These are phyloP conservation scores for Proliferodiscus dingleyae DNA, from an alignment of 2,329 filamentous ascomycete genomes.

Conservation along the genomic window DNA sequence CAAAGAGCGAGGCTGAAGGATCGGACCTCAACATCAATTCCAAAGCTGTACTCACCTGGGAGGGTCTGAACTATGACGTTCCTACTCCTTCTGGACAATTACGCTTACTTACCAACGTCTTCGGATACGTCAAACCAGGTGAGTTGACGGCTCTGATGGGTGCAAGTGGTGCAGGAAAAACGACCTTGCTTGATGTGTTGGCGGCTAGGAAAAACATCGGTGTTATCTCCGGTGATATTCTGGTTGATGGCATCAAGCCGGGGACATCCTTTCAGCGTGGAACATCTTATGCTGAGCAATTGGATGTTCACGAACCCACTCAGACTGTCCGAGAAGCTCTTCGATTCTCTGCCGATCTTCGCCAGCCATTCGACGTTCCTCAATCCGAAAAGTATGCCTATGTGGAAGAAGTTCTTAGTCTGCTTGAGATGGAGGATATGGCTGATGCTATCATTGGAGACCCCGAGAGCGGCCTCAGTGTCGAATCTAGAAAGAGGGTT, in stretches of 20 bases:
- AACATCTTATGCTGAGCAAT: conserved; percentile 61
- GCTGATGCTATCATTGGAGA: conserved; percentile 62
- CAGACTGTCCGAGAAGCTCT: conserved; percentile 61
- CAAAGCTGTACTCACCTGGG: conserved; percentile 75
- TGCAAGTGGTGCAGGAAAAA: conserved; percentile 60
- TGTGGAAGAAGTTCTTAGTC: conserved; percentile 60
- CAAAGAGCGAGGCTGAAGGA: conserved; percentile 39
- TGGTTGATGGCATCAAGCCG: conserved; percentile 54
- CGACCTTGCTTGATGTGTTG: conserved; percentile 60
- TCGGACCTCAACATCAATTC: conserved; percentile 52
- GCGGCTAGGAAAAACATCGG: conserved; percentile 61
- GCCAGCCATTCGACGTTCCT: conserved; percentile 54
- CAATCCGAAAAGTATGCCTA: conserved; percentile 59
- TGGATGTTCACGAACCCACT: conserved; percentile 59
- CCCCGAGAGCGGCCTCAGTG: conserved; percentile 54
- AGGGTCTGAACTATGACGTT: conserved; percentile 74
- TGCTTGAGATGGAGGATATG: conserved; percentile 61
- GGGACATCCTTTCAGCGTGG: conserved; percentile 59
- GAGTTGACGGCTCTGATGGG: conserved; percentile 60
- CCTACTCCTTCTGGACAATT: conserved; percentile 43
- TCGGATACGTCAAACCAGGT: conserved; percentile 58
- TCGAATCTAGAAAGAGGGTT: conserved; percentile 64
- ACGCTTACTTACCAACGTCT: conserved; percentile 53
- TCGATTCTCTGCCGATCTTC: conserved; percentile 59
- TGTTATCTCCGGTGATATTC: conserved; percentile 56